Conservation (phyloP, 2,329 filamentous ascomycete species). For the Byssothecium circinans region DNA sequence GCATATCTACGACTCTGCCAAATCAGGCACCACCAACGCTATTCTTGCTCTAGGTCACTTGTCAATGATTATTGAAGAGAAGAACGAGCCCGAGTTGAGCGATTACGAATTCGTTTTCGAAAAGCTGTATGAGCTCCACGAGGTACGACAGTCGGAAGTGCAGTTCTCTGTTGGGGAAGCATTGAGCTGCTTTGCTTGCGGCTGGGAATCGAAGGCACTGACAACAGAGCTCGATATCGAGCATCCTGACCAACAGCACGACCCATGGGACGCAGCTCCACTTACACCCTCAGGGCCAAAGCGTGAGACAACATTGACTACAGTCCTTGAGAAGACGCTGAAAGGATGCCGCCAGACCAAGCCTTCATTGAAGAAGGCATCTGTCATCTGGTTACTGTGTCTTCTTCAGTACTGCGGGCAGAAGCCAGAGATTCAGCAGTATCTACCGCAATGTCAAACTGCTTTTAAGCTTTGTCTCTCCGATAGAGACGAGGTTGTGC, state of each 20-base stretch:
- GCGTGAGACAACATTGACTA: slow-evolving; percentile 49
- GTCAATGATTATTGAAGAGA: slow-evolving; percentile 60
- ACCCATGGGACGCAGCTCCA: slow-evolving; percentile 33
- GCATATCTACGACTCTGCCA: slow-evolving; percentile 68
- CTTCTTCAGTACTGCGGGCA: slow-evolving; percentile 88
- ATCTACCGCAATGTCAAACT: slow-evolving; percentile 76
- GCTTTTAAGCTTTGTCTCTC: slow-evolving; percentile 87
- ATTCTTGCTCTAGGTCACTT: slow-evolving; percentile 80
- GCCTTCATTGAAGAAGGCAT: slow-evolving; percentile 85
- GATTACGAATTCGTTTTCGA: slow-evolving; percentile 61
- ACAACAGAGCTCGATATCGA: slow-evolving; percentile 76
- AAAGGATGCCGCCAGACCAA: slow-evolving; percentile 80
- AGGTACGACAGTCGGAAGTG: slow-evolving; percentile 81
- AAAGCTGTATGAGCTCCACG: slow-evolving; percentile 74
- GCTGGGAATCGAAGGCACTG: slow-evolving; percentile 83
- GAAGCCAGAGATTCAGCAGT: slow-evolving; percentile 70
- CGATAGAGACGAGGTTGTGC: slow-evolving; percentile 89
- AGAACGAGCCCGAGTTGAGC: slow-evolving; percentile 29
- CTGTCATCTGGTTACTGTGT: slow-evolving; percentile 92
- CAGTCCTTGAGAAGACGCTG: slow-evolving; percentile 72
- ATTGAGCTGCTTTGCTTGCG: slow-evolving; percentile 72
- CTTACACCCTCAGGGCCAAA: slow-evolving; percentile 35
- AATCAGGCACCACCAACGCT: slow-evolving; percentile 78
- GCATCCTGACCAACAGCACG: slow-evolving; percentile 44
- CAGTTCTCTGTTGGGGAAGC: slow-evolving; percentile 92